Evolutionary conservation across 805 yeast species (phyloP), one percentile per base, ranked within the genome.

Genomic region (Blastobotrys robertii): DNA sequence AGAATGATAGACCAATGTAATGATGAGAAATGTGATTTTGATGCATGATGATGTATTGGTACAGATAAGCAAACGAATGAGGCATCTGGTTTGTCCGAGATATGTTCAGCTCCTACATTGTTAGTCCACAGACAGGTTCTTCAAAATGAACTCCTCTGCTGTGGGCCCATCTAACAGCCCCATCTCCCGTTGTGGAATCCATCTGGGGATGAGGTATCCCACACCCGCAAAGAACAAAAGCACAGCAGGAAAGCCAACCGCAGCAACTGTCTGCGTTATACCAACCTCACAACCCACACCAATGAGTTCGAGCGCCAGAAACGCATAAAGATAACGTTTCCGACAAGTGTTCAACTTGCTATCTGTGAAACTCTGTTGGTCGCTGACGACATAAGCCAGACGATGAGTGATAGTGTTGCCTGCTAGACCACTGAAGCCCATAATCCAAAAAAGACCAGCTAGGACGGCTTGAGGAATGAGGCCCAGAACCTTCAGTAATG

Each of bases 181-280:
- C 44, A 90, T 62, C 43, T 83, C 86, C 3, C 74, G 76, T 33
- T 54, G 50, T 0, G 84, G 79, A 42, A 88, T 82, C 1, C 81
- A 56, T 41, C 56, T 59, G 0, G 83, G 84, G 65, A 94, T 78
- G 5, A 72, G 52, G 55, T 77, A 70, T 9, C 86, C 76, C 1
- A 77, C 64, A 15, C 81, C 71, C 45, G 84, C 88, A 42, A 79
- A 72, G 2, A 70, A 45, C 55, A 90, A 62, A 39, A 90, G 64
- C 0, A 92, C 84, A 2, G 86, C 81, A 0, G 98, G 97, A 56
- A 92, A 90, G 2, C 95, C 97, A 29, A 90, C 85, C 0, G 97
- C 97, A 0, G 92, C 97, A 46, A 70, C 77, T 0, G 96, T 85
- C 56, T 80, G 75, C 0, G 94, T 83, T 29, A 90, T 86, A 0